These are phyloP conservation scores for Talaromyces albobiverticillius DNA, from an alignment of 2,329 filamentous ascomycete species.

Conservation along the genomic window DNA sequence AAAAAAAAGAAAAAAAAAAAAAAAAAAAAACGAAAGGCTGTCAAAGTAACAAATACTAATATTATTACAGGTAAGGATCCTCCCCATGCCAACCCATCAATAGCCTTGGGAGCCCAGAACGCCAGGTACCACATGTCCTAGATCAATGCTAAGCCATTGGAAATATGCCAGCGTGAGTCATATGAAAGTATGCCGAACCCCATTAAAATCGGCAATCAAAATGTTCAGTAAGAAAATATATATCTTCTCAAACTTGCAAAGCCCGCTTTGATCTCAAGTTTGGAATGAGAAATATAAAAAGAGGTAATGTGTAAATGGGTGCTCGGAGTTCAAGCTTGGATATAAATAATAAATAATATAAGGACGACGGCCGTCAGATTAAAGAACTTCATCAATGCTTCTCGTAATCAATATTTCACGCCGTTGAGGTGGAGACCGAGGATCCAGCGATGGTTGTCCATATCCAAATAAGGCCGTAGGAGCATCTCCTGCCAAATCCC, in stretches of 20 bases:
- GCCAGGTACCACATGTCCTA: slow-evolving; percentile 10
- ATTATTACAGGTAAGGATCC: slow-evolving; percentile 18
- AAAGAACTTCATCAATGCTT: slow-evolving; percentile 46
- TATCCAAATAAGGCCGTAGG: slow-evolving; percentile 18
- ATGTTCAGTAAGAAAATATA: slow-evolving; percentile 18
- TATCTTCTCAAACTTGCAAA: slow-evolving; percentile 32
- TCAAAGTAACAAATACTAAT: slow-evolving; percentile 8
- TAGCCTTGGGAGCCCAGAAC: slow-evolving; percentile 7
- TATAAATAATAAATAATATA: slow-evolving; percentile 20
- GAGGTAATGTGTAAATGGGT: background rate
- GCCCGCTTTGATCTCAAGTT: slow-evolving; percentile 41
- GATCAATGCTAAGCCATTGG: slow-evolving; percentile 13
- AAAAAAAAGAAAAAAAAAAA: slow-evolving; percentile 2
- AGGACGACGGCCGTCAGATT: slow-evolving; percentile 18
- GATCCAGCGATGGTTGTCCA: slow-evolving; percentile 29
- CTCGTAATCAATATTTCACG: slow-evolving; percentile 42
- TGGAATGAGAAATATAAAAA: slow-evolving; percentile 17
- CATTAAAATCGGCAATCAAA: slow-evolving; percentile 1
- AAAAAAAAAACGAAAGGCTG: slow-evolving; percentile 12
- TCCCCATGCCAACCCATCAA: slow-evolving; percentile 27
- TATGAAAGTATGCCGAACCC: background rate
- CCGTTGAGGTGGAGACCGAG: slow-evolving; percentile 39
- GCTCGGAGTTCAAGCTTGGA: slow-evolving; percentile 1
- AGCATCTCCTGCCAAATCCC: slow-evolving; percentile 28
- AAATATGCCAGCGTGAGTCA: slow-evolving; percentile 9